Evolutionary conservation across 148 eudicot genomes (phyloP).

Genomic region (Rhododendron kiyosumense): DNA sequence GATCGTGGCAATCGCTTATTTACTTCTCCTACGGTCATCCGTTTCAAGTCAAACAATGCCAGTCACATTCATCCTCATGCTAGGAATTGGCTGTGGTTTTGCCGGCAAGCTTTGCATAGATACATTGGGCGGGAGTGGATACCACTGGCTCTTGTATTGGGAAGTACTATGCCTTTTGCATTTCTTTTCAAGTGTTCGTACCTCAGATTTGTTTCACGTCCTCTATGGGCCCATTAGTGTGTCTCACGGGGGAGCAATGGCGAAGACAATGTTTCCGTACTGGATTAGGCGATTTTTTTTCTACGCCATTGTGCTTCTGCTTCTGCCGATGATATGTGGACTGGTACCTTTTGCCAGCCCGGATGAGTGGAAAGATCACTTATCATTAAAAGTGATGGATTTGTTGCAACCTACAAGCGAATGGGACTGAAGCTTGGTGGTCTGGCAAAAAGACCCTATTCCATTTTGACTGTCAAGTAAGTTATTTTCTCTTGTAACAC

Average conservation of each 20-base stretch:
- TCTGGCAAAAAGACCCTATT: not conserved
- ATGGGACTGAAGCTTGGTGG: not conserved
- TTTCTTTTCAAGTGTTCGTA: constrained; percentile 48
- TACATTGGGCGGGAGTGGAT: constrained; percentile 85
- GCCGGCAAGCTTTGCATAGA: constrained; percentile 82
- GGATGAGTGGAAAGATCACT: constrained; percentile 66
- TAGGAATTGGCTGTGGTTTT: constrained; percentile 61
- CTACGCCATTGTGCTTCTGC: constrained; percentile 24
- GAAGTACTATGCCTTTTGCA: constrained; percentile 60
- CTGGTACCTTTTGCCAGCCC: constrained; percentile 69
- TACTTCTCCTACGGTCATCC: constrained; percentile 58
- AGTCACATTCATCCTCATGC: constrained; percentile 61
- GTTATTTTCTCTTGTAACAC: not conserved
- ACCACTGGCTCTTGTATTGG: constrained; percentile 74
- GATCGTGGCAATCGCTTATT: constrained; percentile 44
- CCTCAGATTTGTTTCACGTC: constrained; percentile 33
- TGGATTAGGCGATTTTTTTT: constrained; percentile 58
- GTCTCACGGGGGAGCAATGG: constrained; percentile 18
- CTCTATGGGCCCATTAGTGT: constrained; percentile 64
- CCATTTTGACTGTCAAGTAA: not conserved
- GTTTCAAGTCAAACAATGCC: constrained; percentile 76
- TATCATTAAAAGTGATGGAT: constrained; percentile 29
- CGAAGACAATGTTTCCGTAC: constrained; percentile 33
- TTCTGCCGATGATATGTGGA: constrained; percentile 71
- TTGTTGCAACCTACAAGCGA: constrained; percentile 22